Conservation (phyloP, 2,329 filamentous ascomycete species). For the Alternaria brassicicola region DNA sequence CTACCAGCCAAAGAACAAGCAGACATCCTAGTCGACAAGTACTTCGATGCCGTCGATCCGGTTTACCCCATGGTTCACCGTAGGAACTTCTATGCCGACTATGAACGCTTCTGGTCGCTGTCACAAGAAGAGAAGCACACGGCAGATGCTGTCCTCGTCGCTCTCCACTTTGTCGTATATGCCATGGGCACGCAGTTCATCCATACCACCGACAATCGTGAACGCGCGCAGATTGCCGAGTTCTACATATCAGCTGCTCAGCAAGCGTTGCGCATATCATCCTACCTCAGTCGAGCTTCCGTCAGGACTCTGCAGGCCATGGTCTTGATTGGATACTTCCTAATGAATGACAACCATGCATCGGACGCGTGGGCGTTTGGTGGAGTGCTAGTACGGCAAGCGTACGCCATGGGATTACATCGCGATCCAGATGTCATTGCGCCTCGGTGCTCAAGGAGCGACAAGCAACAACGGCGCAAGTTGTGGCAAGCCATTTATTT, state of each 20-base stretch:
- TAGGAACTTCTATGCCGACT: conserved; percentile 77
- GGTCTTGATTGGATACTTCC: conserved; percentile 81
- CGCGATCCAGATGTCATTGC: conserved; percentile 76
- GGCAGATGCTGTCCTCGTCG: conserved; percentile 72
- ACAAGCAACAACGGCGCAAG: conserved; percentile 79
- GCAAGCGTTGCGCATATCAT: conserved; percentile 75
- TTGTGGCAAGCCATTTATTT: conserved; percentile 82
- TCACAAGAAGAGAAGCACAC: conserved; percentile 62
- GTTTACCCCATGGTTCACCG: conserved; percentile 82
- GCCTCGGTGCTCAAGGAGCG: conserved; percentile 69
- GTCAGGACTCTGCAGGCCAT: conserved; percentile 77
- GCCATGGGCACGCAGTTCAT: conserved; percentile 82
- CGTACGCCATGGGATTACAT: conserved; percentile 81
- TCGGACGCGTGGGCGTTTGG: conserved; percentile 84
- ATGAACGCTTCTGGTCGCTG: conserved; percentile 77
- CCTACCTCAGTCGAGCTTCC: conserved; percentile 76
- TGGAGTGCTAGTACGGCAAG: conserved; percentile 76
- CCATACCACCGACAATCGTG: conserved; percentile 60
- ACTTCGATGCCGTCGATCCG: conserved; percentile 70
- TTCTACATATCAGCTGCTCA: conserved; percentile 83
- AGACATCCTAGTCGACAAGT: conserved; percentile 67
- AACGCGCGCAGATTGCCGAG: conserved; percentile 76
- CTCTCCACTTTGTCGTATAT: conserved; percentile 77
- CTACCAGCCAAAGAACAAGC: conserved; percentile 77
- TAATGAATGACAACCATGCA: conserved; percentile 86